Base-by-base conservation (phyloP, 768 basidiomycete genomes). In the Porpolomopsis calyptriformis region DNA sequence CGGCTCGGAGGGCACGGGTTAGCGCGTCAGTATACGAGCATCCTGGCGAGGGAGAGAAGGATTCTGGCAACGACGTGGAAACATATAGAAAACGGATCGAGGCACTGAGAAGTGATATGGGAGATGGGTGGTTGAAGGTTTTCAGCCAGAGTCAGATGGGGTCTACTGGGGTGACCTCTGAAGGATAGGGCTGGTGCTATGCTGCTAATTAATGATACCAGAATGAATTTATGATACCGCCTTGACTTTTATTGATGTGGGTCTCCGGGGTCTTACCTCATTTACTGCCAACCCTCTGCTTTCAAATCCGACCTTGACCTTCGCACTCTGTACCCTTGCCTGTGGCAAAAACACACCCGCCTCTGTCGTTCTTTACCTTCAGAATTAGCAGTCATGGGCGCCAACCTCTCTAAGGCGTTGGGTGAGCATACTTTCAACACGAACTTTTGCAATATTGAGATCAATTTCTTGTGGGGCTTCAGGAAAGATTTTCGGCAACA, bases 401-500 rank as follows among this genome's bases (percentile, higher is more conserved):
- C 80, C 52, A 88, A 88, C 69, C 71, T 90, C 55, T 89, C 87
- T 44, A 90, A 90, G 66, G 78, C 85, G 29, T 66, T 90, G 64
- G 74, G 86, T 86, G 23, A 25, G 51, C 23, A 20, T 55, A 55
- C 75, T 47, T 49, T 44, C 29, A 4, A 35, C 20, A 45, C 40
- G 37, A 26, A 12, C 53, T 20, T 43, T 35, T 31, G 37, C 49
- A 10, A 23, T 22, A 31, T 38, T 45, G 46, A 47, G 47, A 43
- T 50, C 48, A 3, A 12, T 34, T 39, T 24, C 22, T 40, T 31
- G 29, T 14, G 16, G 4, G 4, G n/a, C 10, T 29, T 34, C 58
- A 94, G 91, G 79, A 61, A 89, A 85, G 71, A 71, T 97, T 56
- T 98, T 97, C 64, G 93, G 92, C 52, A 98, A 92, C 77, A 94